Base-by-base conservation (phyloP, 73 alveolate genomes). In the Loxodes magnus region DNA sequence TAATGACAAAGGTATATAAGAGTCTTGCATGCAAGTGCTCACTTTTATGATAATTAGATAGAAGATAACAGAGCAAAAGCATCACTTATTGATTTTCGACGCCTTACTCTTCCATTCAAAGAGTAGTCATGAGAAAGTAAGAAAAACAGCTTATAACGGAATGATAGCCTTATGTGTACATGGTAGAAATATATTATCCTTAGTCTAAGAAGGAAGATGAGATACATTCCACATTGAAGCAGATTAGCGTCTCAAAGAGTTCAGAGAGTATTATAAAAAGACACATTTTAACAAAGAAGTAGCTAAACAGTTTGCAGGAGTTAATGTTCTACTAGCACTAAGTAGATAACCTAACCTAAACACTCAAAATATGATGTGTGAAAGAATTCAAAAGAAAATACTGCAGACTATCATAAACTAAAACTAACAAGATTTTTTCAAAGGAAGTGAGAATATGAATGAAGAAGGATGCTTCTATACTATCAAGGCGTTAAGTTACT, bases 381-480 rank as follows among this genome's bases (percentile, higher is more conserved):
- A 46, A 21, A 17, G 59, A 10, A 19, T 46, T 10, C 59, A 37
- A 25, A 37, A 25, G 22, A 46, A n/a, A 25, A 46, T 46, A 2
- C 39, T 46, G 0, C 43, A 46, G 14, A 46, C 59, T 10, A 46
- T 46, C 7, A 41, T 41, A 0, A 41, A 37, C 0, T 41, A 46
- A 24, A 46, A 46, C 2, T 41, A 46, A 19, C 59, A 25, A 20
- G 7, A 20, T 24, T 17, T 24, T n/a, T n/a, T 46, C 36, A 10
- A 20, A 20, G 7, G 27, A 10, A 41, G 27, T n/a, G 39, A 46
- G 17, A 46, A 46, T 2, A 46, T 46, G 59, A 46, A 46, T 46
- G 59, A 46, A 46, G 59, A 25, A 0, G 59, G 59, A 7, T 46
- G 59, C 26, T 46, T 46, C 23, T 41, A 46, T n/a, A 24, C 59